These are phyloP conservation scores for Verticillium isaacii DNA, from an alignment of 2,329 filamentous ascomycete genomes.

Conservation along the genomic window DNA sequence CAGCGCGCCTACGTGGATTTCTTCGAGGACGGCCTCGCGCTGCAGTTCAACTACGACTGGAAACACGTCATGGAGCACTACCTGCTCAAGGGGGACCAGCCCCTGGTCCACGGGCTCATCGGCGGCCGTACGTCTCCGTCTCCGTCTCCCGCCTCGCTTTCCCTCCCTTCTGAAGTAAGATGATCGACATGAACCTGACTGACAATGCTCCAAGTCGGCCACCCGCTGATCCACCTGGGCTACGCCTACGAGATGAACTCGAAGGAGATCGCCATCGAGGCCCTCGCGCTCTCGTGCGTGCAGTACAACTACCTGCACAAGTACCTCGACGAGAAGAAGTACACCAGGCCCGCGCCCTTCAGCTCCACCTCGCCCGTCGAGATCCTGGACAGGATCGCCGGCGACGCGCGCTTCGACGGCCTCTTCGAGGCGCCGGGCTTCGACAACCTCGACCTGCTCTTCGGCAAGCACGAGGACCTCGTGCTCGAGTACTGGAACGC, in stretches of 20 bases:
- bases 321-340: constrained; percentile 68
- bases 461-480: constrained; percentile 62
- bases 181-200: background rate
- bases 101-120: constrained; percentile 76
- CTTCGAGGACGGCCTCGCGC: constrained; percentile 85
- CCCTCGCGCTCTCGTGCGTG: constrained; percentile 62
- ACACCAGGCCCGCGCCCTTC: constrained; percentile 60
- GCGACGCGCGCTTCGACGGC: constrained; percentile 66
- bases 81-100: constrained; percentile 68
- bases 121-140: constrained; percentile 63
- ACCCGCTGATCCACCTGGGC: constrained; percentile 91
- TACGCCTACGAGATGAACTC: constrained; percentile 88
- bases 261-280: constrained; percentile 84
- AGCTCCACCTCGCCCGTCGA: constrained; percentile 60
- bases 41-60: constrained; percentile 76
- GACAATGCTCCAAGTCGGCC: constrained; percentile 56
- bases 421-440: constrained; percentile 55
- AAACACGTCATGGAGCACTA: constrained; percentile 71
- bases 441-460: constrained; percentile 62
- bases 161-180: background rate
- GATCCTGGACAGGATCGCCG: constrained; percentile 63
- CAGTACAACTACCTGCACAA: constrained; percentile 58
- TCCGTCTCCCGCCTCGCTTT: background rate
- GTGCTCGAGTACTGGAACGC: constrained; percentile 89
- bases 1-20: constrained; percentile 92